Percentiles rank a stretch among this genome's conserved stretches.
These are phyloP conservation scores for Arthrobotrys sphaeroides DNA, from an alignment of 2,329 filamentous ascomycete genomes.

Conservation along the genomic window DNA sequence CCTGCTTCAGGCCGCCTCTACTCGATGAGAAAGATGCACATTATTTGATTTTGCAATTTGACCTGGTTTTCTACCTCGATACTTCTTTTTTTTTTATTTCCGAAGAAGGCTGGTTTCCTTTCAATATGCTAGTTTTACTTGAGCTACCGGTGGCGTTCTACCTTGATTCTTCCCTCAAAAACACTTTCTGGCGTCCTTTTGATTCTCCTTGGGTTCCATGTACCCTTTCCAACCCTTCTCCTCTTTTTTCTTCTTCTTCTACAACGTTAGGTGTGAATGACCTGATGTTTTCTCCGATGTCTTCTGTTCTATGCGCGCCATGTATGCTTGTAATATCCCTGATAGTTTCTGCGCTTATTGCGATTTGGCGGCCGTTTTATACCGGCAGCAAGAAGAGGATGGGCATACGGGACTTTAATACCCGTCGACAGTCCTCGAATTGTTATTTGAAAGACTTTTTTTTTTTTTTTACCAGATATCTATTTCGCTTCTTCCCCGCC, in stretches of 20 bases:
- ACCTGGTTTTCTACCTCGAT: not conserved
- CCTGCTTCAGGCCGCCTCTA: too few species aligned
- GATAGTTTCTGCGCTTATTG: not conserved
- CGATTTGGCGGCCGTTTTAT: not conserved
- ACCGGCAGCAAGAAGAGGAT: not conserved
- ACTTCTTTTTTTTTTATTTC: not conserved
- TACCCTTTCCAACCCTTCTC: not conserved
- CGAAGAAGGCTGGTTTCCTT: slow-evolving; percentile 4
- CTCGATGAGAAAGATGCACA: not conserved
- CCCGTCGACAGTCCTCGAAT: not conserved
- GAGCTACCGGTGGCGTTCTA: slow-evolving; percentile 3
- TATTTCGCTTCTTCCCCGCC: not conserved
- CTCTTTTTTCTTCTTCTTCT: not conserved
- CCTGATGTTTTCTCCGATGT: not conserved
- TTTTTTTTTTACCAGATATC: not conserved
- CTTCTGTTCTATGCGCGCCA: not conserved
- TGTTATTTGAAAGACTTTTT: not conserved
- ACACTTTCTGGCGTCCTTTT: not conserved
- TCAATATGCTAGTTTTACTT: not conserved
- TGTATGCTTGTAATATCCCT: not conserved
- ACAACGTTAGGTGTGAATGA: too few species aligned
- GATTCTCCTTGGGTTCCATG: not conserved
- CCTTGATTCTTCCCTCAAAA: not conserved
- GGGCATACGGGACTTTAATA: not conserved
- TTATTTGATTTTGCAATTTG: not conserved